Conservation (phyloP, 192 early-diverging fungal species). For the Endogone sp. region DNA sequence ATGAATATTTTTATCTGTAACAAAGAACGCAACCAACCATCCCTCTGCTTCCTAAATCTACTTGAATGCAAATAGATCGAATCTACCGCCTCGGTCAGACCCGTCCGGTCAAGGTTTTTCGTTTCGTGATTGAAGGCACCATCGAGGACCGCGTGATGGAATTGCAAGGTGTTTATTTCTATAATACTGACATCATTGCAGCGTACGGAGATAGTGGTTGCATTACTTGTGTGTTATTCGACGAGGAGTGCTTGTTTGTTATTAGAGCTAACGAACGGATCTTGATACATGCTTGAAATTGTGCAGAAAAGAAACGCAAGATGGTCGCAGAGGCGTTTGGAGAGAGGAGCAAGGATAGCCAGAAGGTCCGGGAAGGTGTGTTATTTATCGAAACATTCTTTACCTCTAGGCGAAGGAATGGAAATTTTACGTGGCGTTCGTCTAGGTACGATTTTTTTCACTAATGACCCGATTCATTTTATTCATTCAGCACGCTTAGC, state of each 20-base stretch:
- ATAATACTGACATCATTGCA: not conserved
- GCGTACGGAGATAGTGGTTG: not conserved
- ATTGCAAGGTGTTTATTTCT: constrained; percentile 44
- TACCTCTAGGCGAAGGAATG: not conserved
- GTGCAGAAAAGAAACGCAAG: constrained; percentile 38
- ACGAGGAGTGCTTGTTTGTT: too few species aligned
- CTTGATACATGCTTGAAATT: too few species aligned
- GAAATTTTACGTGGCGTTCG: too few species aligned
- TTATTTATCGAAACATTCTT: too few species aligned
- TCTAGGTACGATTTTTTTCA: too few species aligned
- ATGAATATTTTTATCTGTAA: not conserved
- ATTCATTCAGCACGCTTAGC: too few species aligned
- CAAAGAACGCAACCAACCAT: too few species aligned
- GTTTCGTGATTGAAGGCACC: constrained; percentile 58
- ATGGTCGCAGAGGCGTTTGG: constrained; percentile 6
- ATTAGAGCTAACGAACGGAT: too few species aligned
- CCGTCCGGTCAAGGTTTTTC: constrained; percentile 50
- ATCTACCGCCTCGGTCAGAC: constrained; percentile 64
- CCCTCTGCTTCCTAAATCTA: not conserved
- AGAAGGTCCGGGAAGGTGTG: not conserved
- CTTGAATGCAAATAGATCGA: constrained; percentile 36
- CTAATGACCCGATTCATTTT: too few species aligned
- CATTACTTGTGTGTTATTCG: not conserved
- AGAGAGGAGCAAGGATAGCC: not conserved
- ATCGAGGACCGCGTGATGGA: constrained; percentile 60